phyloP scores from a whole-genome alignment of 139 green algal species.

The Chlamydomonas sp. region DNA sequence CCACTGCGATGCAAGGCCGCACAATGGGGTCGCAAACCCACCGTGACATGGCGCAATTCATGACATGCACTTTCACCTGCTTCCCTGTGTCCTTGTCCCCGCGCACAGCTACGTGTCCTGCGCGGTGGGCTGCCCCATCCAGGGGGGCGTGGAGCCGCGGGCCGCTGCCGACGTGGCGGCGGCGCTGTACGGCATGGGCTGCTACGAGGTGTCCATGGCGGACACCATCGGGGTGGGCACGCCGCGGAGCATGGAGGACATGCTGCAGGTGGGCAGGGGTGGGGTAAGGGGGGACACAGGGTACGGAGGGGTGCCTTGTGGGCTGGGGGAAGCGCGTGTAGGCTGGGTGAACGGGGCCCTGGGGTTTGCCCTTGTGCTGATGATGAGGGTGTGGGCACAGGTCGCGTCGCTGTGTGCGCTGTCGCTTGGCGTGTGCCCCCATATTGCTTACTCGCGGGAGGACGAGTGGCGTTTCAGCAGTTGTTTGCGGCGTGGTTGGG shows the following conservation, averaged over 20 bases:
- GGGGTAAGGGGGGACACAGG: not conserved
- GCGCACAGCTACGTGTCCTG: slow-evolving; percentile 58
- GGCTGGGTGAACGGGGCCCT: too few relatives aligned
- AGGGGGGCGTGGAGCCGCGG: slow-evolving; percentile 56
- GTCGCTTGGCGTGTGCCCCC: too few relatives aligned
- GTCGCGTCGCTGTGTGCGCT: too few relatives aligned
- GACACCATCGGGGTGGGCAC: slow-evolving; percentile 95
- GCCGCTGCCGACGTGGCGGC: slow-evolving; percentile 78
- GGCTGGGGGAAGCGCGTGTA: not conserved
- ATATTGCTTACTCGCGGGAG: too few relatives aligned
- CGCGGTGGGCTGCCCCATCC: slow-evolving; percentile 82
- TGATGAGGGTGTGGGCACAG: too few relatives aligned
- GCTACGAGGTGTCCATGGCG: slow-evolving; percentile 93
- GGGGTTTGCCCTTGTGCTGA: too few relatives aligned
- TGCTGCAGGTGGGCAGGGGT: slow-evolving; percentile 73
- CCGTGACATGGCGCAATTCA: not conserved
- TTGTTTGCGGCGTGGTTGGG: too few relatives aligned
- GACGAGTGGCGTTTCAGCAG: too few relatives aligned
- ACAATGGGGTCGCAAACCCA: too few relatives aligned
- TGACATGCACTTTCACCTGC: not conserved
- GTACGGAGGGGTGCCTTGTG: not conserved
- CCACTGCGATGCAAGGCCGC: too few relatives aligned
- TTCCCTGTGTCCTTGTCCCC: not conserved
- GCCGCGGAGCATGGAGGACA: slow-evolving; percentile 68
- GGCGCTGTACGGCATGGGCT: slow-evolving; percentile 87